These are phyloP conservation scores for Microdochium bolleyi DNA, from an alignment of 2,329 filamentous ascomycete genomes.

Conservation along the genomic window DNA sequence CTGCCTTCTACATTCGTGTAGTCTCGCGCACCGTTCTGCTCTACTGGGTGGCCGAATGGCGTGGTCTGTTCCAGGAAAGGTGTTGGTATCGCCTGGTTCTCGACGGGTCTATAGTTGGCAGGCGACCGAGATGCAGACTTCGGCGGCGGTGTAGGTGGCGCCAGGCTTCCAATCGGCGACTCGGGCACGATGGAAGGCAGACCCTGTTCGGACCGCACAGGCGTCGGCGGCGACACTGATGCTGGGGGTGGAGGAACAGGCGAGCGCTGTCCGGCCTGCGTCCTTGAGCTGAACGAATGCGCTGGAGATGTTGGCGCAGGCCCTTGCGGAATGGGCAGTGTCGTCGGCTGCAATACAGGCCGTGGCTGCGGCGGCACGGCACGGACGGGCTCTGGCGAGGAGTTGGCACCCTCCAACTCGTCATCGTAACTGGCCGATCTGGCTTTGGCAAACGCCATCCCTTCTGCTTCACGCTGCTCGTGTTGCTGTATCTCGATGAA, in stretches of 20 bases:
- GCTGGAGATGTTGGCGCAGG: not conserved
- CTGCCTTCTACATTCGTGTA: not conserved
- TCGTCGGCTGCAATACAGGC: conserved; percentile 5
- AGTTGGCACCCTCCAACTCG: conserved; percentile 13
- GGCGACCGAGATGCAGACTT: conserved; percentile 7
- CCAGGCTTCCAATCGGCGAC: not conserved
- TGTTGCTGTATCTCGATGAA: conserved; percentile 52
- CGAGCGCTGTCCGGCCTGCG: not conserved
- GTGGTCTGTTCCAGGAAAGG: conserved; percentile 8
- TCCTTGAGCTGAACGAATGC: not conserved
- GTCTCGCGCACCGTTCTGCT: not conserved
- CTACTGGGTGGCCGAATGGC: not conserved
- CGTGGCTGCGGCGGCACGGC: conserved; percentile 10
- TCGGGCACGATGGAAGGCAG: not conserved
- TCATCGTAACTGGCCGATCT: conserved; percentile 17
- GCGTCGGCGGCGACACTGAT: not conserved
- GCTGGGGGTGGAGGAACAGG: not conserved
- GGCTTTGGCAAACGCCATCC: conserved; percentile 48
- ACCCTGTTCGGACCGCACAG: not conserved
- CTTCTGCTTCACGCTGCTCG: conserved; percentile 54
- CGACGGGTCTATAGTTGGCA: conserved; percentile 7
- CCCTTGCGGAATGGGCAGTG: conserved; percentile 1
- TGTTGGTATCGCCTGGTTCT: not conserved
- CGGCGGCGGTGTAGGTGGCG: conserved; percentile 8
- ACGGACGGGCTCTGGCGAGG: conserved; percentile 17